Conservation (phyloP, 768 basidiomycete genomes). For the Mycena capillaripes region DNA sequence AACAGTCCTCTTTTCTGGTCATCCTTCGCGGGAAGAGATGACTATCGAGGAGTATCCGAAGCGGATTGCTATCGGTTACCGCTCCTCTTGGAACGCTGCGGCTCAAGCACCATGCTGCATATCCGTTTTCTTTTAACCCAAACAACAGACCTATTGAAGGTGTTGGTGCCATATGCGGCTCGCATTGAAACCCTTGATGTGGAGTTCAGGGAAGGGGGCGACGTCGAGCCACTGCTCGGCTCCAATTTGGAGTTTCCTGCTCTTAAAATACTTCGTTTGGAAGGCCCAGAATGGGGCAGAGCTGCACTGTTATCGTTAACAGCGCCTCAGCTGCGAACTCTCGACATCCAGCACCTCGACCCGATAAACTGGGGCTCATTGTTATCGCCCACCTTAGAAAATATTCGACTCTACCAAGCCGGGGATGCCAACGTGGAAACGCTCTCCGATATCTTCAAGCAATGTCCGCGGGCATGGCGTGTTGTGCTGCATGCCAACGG, state of each 20-base stretch:
- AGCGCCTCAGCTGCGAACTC: neutral
- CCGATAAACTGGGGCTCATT: neutral
- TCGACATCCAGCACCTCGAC: neutral
- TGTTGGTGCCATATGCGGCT: neutral
- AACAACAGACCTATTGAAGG: neutral
- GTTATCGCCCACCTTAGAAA: neutral
- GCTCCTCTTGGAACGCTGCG: neutral
- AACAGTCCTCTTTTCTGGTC: neutral
- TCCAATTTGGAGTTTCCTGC: neutral
- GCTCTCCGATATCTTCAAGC: neutral
- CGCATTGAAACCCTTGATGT: slow-evolving; percentile 14
- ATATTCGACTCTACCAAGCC: neutral
- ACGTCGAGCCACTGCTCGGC: neutral
- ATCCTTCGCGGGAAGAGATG: neutral
- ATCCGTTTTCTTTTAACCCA: neutral
- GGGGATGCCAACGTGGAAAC: neutral
- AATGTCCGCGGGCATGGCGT: neutral
- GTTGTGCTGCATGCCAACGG: neutral
- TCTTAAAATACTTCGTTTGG: neutral
- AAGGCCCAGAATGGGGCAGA: rapidly evolving
- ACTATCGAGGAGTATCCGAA: neutral
- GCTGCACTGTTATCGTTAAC: neutral
- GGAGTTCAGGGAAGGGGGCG: rapidly evolving
- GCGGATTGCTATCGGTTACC: neutral
- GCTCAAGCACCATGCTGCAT: neutral